Base-by-base conservation (phyloP, 108 stramenopile species). In the Skeletonema tropicum region DNA sequence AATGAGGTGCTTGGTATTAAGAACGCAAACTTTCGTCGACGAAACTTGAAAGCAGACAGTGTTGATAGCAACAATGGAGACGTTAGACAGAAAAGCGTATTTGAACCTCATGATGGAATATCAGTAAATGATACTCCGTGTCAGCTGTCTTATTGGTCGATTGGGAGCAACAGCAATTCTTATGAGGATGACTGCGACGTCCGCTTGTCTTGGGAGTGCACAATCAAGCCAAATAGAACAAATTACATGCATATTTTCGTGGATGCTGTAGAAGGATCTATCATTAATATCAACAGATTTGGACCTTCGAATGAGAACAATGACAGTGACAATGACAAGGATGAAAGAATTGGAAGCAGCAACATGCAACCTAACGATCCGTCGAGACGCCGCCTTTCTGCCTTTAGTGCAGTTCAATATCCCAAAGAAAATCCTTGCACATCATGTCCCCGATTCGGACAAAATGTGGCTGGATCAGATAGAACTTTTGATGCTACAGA, bases 21-120 rank as follows among this genome's bases (percentile, higher is more conserved):
- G 19, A 49, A 49, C 48, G 19, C 48, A 49, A 49, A n/a, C 48
- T 49, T 49, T 49, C 48, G 48, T 19, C 48, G 48, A 17, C n/a
- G 48, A 49, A n/a, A 19, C n/a, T 49, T 49, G 48, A 19, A 49
- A 19, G 48, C n/a, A 49, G 48, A 49, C n/a, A n/a, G 17, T 5
- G n/a, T 15, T 48, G 17, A 5, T 5, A 0, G 5, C 46, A 48
- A 9, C 48, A 49, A 19, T 17, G 19, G 6, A 49, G 48, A 49
- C 48, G 19, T 49, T 6, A 49, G 48, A 49, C 48, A 49, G 12
- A n/a, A 19, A 17, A 49, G 48, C 6, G 4, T 49, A n/a, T 49
- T 49, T 19, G 48, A 49, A 7, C 17, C 48, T 19, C 48, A 49
- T 19, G 6, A 19, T 49, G 48, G 48, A 19, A 49, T 49, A 49